Conservation (phyloP, 192 early-diverging fungal genomes). For the Funneliformis geosporum region DNA sequence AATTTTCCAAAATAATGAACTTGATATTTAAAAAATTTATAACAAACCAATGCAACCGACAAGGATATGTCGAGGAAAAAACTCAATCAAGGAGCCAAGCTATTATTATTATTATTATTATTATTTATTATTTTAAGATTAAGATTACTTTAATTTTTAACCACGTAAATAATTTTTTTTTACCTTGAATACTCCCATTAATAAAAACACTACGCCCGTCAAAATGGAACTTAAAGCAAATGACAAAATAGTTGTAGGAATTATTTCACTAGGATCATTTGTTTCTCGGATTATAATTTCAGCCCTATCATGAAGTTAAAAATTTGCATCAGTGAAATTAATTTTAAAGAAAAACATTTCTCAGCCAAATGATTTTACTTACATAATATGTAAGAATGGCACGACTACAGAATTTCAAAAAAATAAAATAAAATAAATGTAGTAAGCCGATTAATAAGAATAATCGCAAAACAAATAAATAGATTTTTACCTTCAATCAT, state of each 20-base stretch:
- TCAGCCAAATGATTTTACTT: conserved; percentile 31
- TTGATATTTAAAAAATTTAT: not conserved
- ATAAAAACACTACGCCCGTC: conserved; percentile 85
- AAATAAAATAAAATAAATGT: conserved; percentile 13
- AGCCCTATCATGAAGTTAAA: conserved; percentile 47
- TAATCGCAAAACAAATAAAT: conserved; percentile 8
- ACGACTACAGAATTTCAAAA: conserved; percentile 56
- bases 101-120: no score
- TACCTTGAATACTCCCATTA: conserved; percentile 81
- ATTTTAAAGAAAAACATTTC: not conserved
- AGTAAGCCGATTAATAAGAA: not conserved
- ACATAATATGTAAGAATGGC: conserved; percentile 87
- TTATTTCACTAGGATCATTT: conserved; percentile 54
- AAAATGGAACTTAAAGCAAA: conserved; percentile 86
- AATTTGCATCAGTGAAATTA: not conserved
- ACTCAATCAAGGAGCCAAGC: conserved; percentile 75
- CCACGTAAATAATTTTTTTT: conserved; percentile 38
- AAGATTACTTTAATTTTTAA: no score
- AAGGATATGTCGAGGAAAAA: conserved; percentile 90
- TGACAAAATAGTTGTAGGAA: conserved; percentile 89
- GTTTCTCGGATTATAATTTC: conserved; percentile 64
- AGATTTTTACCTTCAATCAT: conserved; percentile 53
- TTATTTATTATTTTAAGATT: no score
- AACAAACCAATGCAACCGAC: conserved; percentile 86
- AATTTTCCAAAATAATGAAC: no score